Evolutionary conservation across 192 early-diverging fungal species (phyloP).

Genomic region (Rhizophlyctis rosea): DNA sequence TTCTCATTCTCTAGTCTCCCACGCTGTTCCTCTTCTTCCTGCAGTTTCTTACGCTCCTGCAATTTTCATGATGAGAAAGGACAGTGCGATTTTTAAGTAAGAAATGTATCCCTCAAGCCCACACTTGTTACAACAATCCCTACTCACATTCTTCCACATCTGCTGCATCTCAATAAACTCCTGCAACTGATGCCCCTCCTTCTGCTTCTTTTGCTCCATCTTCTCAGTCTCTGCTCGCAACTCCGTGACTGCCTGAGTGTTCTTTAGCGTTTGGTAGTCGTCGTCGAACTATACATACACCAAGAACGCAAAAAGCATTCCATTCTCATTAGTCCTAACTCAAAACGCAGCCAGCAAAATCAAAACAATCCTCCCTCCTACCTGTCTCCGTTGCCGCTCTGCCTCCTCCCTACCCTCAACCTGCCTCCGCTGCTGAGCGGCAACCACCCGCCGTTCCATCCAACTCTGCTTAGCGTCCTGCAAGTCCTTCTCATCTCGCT

Average conservation of each 20-base stretch:
- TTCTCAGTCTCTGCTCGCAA: conserved; percentile 4
- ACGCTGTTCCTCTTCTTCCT: conserved; percentile 43
- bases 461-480: background rate
- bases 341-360: background rate
- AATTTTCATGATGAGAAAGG: too few species aligned
- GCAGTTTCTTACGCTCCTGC: conserved; percentile 28
- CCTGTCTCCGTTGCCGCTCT: background rate
- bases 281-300: background rate
- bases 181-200: background rate
- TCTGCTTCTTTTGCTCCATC: conserved; percentile 6
- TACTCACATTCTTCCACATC: background rate
- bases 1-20: conserved; percentile 30
- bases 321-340: background rate
- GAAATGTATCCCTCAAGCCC: too few species aligned
- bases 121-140: too few species aligned
- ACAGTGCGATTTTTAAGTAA: too few species aligned
- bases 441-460: conserved; percentile 3
- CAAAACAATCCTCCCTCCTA: background rate
- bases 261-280: conserved; percentile 16
- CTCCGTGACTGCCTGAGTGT: conserved; percentile 4
- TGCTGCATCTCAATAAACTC: background rate
- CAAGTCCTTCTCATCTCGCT: conserved; percentile 10
- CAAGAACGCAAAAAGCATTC: background rate
- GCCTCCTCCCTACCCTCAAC: conserved; percentile 2
- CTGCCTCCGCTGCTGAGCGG: background rate